A percentile compares a stretch with the other conserved stretches of the same genome.
These are phyloP conservation scores for Alternaria sp. DNA, from an alignment of 2,329 filamentous ascomycete genomes.

Conservation along the genomic window DNA sequence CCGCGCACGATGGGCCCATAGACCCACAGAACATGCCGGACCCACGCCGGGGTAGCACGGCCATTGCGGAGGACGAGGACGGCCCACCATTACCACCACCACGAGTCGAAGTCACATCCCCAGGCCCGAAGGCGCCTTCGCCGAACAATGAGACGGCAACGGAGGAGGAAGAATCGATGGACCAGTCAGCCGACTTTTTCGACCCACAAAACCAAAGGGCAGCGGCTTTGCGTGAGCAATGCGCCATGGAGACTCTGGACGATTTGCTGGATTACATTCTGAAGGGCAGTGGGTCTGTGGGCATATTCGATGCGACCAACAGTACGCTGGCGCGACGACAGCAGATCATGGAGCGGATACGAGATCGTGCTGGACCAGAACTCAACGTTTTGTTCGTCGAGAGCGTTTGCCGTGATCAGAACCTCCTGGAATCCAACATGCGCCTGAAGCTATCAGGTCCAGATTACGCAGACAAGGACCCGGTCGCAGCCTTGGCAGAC, in stretches of 20 bases:
- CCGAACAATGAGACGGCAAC: constrained; percentile 24
- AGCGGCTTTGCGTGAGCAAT: constrained; percentile 84
- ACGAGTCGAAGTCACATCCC: constrained; percentile 47
- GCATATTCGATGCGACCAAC: constrained; percentile 97
- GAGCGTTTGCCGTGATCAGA: constrained; percentile 86
- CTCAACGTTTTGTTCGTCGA: constrained; percentile 95
- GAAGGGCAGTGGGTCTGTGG: constrained; percentile 81
- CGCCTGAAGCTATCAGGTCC: constrained; percentile 93
- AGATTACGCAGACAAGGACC: constrained; percentile 95
- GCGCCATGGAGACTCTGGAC: constrained; percentile 89
- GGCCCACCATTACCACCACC: constrained; percentile 28
- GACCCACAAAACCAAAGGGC: constrained; percentile 87
- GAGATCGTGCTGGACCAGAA: constrained; percentile 79
- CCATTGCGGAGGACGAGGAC: constrained; percentile 30
- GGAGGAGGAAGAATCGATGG: constrained; percentile 64
- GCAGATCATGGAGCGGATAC: constrained; percentile 83
- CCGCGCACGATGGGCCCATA: constrained; percentile 47
- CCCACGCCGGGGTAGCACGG: constrained; percentile 37
- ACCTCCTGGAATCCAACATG: constrained; percentile 93
- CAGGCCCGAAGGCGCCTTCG: constrained; percentile 36
- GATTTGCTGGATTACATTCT: constrained; percentile 92
- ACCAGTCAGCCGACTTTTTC: constrained; percentile 93
- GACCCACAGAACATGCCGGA: constrained; percentile 44
- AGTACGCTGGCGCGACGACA: constrained; percentile 88
- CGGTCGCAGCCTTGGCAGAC: constrained; percentile 80